Evolutionary conservation across 2,329 filamentous ascomycete genomes (phyloP).

Genomic region (Fusarium longipes): DNA sequence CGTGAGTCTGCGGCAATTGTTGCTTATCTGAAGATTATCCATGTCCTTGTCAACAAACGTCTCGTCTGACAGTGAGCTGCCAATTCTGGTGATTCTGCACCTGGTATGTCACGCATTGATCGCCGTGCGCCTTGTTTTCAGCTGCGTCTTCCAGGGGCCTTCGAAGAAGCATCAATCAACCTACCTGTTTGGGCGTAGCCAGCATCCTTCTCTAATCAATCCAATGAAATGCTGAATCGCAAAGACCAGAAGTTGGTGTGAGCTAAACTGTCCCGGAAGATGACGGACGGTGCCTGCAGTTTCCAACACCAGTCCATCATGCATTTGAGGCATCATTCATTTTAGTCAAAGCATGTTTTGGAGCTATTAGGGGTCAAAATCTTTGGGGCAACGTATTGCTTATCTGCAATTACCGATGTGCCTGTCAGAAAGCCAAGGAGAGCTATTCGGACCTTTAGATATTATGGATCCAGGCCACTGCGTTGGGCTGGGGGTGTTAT

Average conservation of each 20-base stretch:
- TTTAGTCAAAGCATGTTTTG: neutral
- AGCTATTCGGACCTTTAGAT: slow-evolving; percentile 28
- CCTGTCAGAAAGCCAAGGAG: slow-evolving; percentile 1
- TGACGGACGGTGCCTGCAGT: neutral
- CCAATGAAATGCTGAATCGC: slow-evolving; percentile 6
- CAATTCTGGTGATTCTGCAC: slow-evolving; percentile 9
- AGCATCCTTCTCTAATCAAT: neutral
- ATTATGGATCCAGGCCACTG: neutral
- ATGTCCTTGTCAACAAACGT: neutral
- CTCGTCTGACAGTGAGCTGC: slow-evolving; percentile 20
- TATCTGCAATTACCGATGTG: slow-evolving; percentile 20
- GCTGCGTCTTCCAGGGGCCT: slow-evolving; percentile 20
- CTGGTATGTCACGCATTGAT: slow-evolving; percentile 27
- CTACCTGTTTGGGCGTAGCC: slow-evolving; percentile 26
- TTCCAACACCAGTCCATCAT: neutral
- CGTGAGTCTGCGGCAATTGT: slow-evolving; percentile 13
- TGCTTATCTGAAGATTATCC: neutral
- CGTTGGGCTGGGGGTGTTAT: neutral
- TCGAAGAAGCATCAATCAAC: slow-evolving; percentile 18
- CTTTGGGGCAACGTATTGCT: neutral
- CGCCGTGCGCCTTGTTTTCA: slow-evolving; percentile 28
- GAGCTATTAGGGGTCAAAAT: slow-evolving; percentile 1
- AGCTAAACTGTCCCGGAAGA: neutral
- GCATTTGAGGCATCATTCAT: neutral
- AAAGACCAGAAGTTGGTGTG: slow-evolving; percentile 4